Percentiles rank a stretch among this genome's conserved stretches.
These are phyloP conservation scores for Fusarium azukiicola DNA, from an alignment of 2,329 filamentous ascomycete species.

Conservation along the genomic window DNA sequence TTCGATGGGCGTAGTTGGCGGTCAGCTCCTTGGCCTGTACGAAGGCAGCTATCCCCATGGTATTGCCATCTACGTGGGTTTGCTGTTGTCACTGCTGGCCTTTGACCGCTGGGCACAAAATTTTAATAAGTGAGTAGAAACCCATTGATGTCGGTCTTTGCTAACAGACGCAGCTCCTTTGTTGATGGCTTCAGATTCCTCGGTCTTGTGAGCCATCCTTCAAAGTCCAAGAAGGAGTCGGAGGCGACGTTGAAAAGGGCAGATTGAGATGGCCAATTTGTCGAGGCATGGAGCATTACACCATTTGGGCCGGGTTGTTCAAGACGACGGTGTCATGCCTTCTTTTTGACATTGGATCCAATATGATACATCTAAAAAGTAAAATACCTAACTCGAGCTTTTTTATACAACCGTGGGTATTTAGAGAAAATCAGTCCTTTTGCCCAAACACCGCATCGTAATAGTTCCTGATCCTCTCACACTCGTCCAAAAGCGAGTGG, in stretches of 20 bases:
- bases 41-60: slow-evolving; percentile 7
- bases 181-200: background rate
- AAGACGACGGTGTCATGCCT: too few relatives aligned
- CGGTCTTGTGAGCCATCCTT: slow-evolving; percentile 1
- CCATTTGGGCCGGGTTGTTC: too few relatives aligned
- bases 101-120: slow-evolving; percentile 12
- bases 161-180: background rate
- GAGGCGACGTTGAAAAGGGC: background rate
- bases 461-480: slow-evolving; percentile 48
- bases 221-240: background rate
- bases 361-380: slow-evolving; percentile 11
- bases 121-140: slow-evolving; percentile 14
- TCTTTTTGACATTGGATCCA: background rate
- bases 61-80: background rate
- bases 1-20: background rate
- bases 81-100: background rate
- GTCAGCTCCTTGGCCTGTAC: background rate
- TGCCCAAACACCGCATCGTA: slow-evolving; percentile 46
- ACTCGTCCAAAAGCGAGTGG: slow-evolving; percentile 43
- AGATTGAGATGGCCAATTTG: background rate
- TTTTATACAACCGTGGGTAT: background rate
- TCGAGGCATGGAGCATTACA: too few relatives aligned
- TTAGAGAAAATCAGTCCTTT: background rate
- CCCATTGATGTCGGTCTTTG: too few relatives aligned
- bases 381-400: background rate